Conservation (phyloP, 148 eudicot species). For the Camellia granthamiana region DNA sequence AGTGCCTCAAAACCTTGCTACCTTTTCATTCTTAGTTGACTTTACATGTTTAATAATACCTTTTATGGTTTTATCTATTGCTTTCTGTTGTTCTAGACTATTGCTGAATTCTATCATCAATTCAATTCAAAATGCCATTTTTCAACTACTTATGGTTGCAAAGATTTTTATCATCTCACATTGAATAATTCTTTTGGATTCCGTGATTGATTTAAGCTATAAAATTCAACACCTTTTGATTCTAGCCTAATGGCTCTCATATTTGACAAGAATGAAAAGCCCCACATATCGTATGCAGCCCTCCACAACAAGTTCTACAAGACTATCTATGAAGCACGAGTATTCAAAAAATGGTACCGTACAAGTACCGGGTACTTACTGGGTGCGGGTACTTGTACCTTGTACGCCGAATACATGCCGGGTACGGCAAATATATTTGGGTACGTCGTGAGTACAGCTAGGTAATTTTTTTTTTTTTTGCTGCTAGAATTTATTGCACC, state of each 20-base stretch:
- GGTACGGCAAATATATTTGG: no score
- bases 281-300: no score
- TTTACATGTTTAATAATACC: neutral
- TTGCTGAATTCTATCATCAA: neutral
- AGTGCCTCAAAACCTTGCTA: neutral
- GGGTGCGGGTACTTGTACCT: no score
- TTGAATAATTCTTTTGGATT: neutral
- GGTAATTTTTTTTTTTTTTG: neutral
- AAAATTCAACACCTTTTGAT: neutral
- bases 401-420: no score
- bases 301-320: no score
- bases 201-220: neutral
- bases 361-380: no score
- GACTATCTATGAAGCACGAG: no score
- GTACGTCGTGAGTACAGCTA: no score
- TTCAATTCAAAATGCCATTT: neutral
- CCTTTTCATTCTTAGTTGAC: neutral
- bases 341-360: no score
- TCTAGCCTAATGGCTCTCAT: conserved; percentile 1
- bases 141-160: neutral
- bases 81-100: neutral
- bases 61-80: neutral
- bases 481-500: neutral
- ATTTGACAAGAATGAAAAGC: neutral
- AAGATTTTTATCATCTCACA: neutral